Evolutionary conservation across 1,139 yeast genomes (phyloP), one percentile per base, ranked within the genome.

Genomic region (Sugiyamaella japonica): DNA sequence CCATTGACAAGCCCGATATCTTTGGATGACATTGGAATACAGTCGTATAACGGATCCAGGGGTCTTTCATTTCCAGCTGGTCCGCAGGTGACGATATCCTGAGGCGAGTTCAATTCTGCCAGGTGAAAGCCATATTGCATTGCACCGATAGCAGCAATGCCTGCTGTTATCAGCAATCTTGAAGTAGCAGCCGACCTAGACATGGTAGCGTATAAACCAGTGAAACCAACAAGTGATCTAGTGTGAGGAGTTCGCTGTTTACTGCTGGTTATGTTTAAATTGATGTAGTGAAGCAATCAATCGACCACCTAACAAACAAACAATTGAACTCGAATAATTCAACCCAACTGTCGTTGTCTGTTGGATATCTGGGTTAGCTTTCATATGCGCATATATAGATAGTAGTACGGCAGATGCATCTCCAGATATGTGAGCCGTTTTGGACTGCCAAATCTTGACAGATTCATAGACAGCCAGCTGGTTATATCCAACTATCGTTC

Each of bases 51-150:
- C 0, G 67, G 64, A 10, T 62, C 62, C 10, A 58, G 59, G 49
- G 61, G 67, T 15, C 52, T 23, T 12, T 29, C 41, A 28, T 57
- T 59, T 31, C 42, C 50, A 3, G 66, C 71, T 50, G 67, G 70
- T 2, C 66, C 64, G 32, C 85, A 86, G 5, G 87, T 76, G 37
- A 88, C 73, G 13, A 82, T 78, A 25, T 78, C 78, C 53, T 83
- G 85, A 0, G 96, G 95, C 1, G 96, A 95, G 71, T 90, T 90
- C 60, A 90, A 74, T 66, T 89, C 97, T 0, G 97, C 85, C 71
- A 90, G 79, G 68, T 90, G 97, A 68, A 84, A 89, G 1, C 98
- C 97, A 70, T 85, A 90, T 67, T 89, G 96, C n/a, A 89, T 72
- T 1, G 95, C 83, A 7, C 89, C 86, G 34, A 88, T 66, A 61